Conservation (phyloP, 768 basidiomycete genomes). For the Tulasnella sp. region DNA sequence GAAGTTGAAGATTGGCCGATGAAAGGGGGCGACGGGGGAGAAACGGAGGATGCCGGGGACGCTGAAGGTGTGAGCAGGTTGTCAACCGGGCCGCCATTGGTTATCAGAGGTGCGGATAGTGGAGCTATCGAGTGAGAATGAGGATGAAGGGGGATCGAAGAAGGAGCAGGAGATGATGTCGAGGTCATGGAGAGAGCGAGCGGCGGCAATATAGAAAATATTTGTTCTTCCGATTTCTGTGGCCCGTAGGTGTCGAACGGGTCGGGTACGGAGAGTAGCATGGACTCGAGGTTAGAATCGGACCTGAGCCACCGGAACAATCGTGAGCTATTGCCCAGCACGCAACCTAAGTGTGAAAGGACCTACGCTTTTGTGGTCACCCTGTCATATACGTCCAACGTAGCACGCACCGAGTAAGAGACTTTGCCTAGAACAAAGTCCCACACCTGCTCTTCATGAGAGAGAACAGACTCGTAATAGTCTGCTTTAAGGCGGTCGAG, state of each 20-base stretch:
- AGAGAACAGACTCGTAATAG: constrained; percentile 86
- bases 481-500: constrained; percentile 80
- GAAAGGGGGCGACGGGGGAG: neutral
- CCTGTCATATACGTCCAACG: constrained; percentile 89
- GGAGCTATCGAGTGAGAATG: neutral
- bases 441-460: constrained; percentile 95
- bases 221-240: constrained; percentile 81
- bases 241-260: constrained; percentile 90
- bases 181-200: constrained; percentile 44
- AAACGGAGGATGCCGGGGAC: neutral
- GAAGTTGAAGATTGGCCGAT: neutral
- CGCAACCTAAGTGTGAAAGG: constrained; percentile 34
- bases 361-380: constrained; percentile 85
- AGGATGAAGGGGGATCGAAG: neutral
- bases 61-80: neutral
- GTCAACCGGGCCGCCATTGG: constrained; percentile 11
- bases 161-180: constrained; percentile 27
- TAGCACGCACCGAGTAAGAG: constrained; percentile 63
- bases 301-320: constrained; percentile 52
- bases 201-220: constrained; percentile 90
- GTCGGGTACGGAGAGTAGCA: constrained; percentile 88
- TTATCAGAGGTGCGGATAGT: neutral
- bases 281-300: constrained; percentile 87
- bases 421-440: constrained; percentile 86
- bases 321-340: constrained; percentile 26